Percentiles rank a stretch among this genome's conserved stretches.
Evolutionary conservation across 306 rosid genomes (phyloP).

Genomic region (Dalbergia cochinchinensis): DNA sequence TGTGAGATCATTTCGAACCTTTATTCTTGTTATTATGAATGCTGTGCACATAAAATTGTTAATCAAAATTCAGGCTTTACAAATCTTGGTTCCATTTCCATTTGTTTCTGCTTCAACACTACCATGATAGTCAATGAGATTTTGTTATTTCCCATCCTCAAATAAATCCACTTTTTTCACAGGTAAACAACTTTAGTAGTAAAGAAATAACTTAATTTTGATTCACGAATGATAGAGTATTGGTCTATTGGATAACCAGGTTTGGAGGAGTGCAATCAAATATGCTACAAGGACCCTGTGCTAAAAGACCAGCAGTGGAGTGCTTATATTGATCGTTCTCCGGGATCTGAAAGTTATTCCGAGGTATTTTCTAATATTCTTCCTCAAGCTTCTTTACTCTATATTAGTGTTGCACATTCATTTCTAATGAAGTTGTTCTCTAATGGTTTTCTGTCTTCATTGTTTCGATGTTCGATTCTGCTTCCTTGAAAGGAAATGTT

Average conservation of each 20-base stretch:
- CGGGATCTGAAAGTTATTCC: slow-evolving; percentile 77
- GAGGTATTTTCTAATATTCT: slow-evolving; percentile 57
- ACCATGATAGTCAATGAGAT: not conserved
- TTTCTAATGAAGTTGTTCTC: not conserved
- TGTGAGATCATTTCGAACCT: slow-evolving; percentile 53
- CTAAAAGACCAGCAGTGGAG: slow-evolving; percentile 87
- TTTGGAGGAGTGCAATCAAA: slow-evolving; percentile 77
- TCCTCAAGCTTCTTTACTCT: slow-evolving; percentile 12
- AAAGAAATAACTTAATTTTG: not conserved
- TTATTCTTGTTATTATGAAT: not conserved
- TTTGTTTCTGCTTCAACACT: not conserved
- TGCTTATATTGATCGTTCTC: slow-evolving; percentile 95
- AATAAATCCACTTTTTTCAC: not conserved
- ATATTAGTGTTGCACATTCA: not conserved
- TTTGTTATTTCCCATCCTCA: not conserved
- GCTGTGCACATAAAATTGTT: not conserved
- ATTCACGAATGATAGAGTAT: slow-evolving; percentile 32
- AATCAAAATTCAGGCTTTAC: no score
- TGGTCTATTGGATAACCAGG: slow-evolving; percentile 55
- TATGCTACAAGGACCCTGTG: slow-evolving; percentile 97
- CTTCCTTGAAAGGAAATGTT: slow-evolving; percentile 14
- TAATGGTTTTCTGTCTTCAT: not conserved
- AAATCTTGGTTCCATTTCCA: no score
- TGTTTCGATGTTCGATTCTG: slow-evolving; percentile 24
- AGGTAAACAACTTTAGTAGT: not conserved